Percentiles rank a stretch among this genome's conserved stretches.
These are phyloP conservation scores for Pythium aquatile DNA, from an alignment of 352 stramenopile species.

Conservation along the genomic window DNA sequence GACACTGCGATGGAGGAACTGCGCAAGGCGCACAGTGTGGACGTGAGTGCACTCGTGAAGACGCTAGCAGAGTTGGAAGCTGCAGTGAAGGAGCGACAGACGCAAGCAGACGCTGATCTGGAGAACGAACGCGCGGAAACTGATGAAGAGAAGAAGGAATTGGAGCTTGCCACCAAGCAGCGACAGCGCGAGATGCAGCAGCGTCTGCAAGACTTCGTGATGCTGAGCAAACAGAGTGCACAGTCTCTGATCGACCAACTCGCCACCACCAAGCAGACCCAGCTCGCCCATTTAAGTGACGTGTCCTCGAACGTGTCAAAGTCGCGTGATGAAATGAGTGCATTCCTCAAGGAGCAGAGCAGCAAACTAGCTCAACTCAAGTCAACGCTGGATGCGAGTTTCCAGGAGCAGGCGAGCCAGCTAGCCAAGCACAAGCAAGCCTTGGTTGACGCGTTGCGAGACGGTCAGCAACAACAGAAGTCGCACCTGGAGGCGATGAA, in stretches of 20 bases:
- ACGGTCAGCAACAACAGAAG: constrained; percentile 25
- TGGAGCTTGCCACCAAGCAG: not conserved
- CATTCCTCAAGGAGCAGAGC: constrained; percentile 30
- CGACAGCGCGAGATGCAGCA: constrained; percentile 19
- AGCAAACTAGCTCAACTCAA: constrained; percentile 24
- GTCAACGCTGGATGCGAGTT: constrained; percentile 18
- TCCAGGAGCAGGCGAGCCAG: constrained; percentile 25
- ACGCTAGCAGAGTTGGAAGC: constrained; percentile 33
- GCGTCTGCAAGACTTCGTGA: constrained; percentile 22
- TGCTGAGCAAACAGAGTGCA: constrained; percentile 22
- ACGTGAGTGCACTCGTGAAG: constrained; percentile 25
- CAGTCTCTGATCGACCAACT: constrained; percentile 19
- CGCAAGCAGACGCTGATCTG: constrained; percentile 8
- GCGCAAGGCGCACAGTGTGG: constrained; percentile 38
- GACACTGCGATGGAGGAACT: constrained; percentile 45
- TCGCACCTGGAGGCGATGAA: constrained; percentile 28
- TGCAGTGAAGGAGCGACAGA: constrained; percentile 15
- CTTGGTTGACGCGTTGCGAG: constrained; percentile 24
- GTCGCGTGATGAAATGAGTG: constrained; percentile 30
- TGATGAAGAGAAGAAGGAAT: constrained; percentile 13
- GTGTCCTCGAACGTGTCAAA: constrained; percentile 25
- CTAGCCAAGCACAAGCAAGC: constrained; percentile 24
- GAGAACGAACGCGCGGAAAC: constrained; percentile 8
- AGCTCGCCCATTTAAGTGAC: constrained; percentile 19
- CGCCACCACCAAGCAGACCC: constrained; percentile 13